These are phyloP conservation scores for Suillus brevipes DNA, from an alignment of 768 basidiomycete species.

Conservation along the genomic window DNA sequence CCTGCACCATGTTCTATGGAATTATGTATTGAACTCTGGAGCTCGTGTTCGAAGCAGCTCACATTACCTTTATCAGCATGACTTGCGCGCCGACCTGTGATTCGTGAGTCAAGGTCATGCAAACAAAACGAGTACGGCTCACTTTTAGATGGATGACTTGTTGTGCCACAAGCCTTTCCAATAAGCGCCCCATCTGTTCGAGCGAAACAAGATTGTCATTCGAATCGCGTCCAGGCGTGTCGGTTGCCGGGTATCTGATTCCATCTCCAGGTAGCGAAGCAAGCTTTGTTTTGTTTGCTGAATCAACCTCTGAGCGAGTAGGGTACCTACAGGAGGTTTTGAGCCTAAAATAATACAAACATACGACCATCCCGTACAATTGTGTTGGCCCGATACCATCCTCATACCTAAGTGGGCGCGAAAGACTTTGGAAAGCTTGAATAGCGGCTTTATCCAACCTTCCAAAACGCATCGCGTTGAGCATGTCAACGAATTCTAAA, in stretches of 20 bases:
- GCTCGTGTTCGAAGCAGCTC: background rate
- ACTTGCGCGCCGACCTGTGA: constrained; percentile 78
- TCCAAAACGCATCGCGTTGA: constrained; percentile 87
- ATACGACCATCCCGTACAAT: constrained; percentile 46
- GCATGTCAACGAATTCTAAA: constrained; percentile 75
- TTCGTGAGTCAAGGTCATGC: constrained; percentile 8
- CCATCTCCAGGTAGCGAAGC: constrained; percentile 39
- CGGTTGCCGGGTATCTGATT: constrained; percentile 44
- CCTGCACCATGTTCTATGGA: constrained; percentile 65
- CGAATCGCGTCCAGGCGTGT: constrained; percentile 48
- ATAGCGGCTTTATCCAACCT: constrained; percentile 44
- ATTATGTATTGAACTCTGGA: constrained; percentile 1
- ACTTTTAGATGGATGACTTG: constrained; percentile 51
- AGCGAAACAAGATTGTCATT: constrained; percentile 36
- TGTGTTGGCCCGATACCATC: constrained; percentile 85
- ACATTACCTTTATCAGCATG: constrained; percentile 68
- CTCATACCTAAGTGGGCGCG: constrained; percentile 56
- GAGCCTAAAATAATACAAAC: background rate
- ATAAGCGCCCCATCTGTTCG: constrained; percentile 42
- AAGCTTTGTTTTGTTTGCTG: constrained; percentile 59
- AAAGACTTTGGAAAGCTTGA: constrained; percentile 53
- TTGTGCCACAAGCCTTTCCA: constrained; percentile 65
- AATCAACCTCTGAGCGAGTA: constrained; percentile 68
- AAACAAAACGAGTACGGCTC: constrained; percentile 1
- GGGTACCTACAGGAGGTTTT: constrained; percentile 54